These are phyloP conservation scores for Capsella bursapastoris DNA, from an alignment of 345 rosid genomes.

Conservation along the genomic window DNA sequence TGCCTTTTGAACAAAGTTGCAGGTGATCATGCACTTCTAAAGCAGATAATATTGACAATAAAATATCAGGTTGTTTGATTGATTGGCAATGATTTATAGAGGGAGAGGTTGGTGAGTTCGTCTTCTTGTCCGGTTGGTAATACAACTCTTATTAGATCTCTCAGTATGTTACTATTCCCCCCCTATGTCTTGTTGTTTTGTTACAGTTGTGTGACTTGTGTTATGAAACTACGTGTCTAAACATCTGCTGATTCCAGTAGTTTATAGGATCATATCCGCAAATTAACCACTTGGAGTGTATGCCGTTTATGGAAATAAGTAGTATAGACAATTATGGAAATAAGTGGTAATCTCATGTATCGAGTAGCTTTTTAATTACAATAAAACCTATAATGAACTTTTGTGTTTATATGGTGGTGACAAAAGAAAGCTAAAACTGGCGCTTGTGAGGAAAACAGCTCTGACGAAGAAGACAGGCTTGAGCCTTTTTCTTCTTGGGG, in stretches of 20 bases:
- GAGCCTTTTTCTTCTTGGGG: conserved; percentile 14
- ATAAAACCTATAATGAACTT: conserved; percentile 6
- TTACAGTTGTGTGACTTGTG: not conserved
- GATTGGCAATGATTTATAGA: conserved; percentile 43
- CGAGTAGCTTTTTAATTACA: conserved; percentile 22
- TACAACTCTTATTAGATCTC: conserved; percentile 15
- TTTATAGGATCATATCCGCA: too few species aligned
- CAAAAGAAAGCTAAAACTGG: conserved; percentile 31
- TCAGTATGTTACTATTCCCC: not conserved
- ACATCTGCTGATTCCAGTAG: not conserved
- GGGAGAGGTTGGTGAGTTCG: conserved; percentile 36
- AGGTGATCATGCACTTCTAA: conserved; percentile 15
- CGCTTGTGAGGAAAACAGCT: conserved; percentile 28
- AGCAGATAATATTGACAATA: conserved; percentile 20
- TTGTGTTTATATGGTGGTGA: conserved; percentile 12
- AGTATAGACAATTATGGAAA: not conserved
- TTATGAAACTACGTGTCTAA: conserved; percentile 11
- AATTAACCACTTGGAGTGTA: not conserved
- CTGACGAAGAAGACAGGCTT: conserved; percentile 30
- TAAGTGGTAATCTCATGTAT: conserved; percentile 12
- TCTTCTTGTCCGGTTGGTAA: conserved; percentile 15
- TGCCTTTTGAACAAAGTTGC: conserved; percentile 17
- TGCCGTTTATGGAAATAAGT: conserved; percentile 3
- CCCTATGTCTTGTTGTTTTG: not conserved
- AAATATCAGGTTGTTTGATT: conserved; percentile 19